Evolutionary conservation across 306 rosid genomes (phyloP), one percentile per base, ranked within the genome.

Genomic region (Datisca glomerata): DNA sequence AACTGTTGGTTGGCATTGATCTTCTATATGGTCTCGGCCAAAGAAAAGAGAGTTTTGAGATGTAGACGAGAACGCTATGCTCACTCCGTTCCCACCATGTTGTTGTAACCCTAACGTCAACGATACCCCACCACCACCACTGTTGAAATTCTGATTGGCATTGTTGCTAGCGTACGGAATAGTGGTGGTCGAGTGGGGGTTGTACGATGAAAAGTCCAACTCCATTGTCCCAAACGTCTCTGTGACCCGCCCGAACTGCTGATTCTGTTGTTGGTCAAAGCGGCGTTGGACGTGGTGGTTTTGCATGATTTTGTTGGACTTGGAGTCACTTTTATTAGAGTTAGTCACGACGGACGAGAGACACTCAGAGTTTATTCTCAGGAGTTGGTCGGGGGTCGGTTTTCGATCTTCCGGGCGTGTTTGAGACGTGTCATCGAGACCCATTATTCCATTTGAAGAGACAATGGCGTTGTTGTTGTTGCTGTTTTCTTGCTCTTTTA

Each of bases 41-140:
- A 73, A 86, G 42, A 75, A 86, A 6, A 86, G 36, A 5, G 94
- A 78, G 55, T 47, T 60, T 35, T 80, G 89, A 5, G 73, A 36
- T 6, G 73, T 37, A 8, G 81, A 41, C 0, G 82, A 57, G 56
- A 79, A 79, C 8, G 86, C 94, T 4, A 86, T 15, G 35, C 79
- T 75, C 62, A 73, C 94, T 20, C 78, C 79, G 10, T 22, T 69
- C 8, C 69, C 80, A 5, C 71, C 93, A 19, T 85, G 89, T n/a
- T 80, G 96, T 15, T 85, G 87, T 56, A 85, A 64, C 74, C 96
- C 96, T 63, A 85, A 55, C 5, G 96, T 85, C 75, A 85, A 61
- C 12, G 93, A 85, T 59, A 85, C 93, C 0, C 87, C 79, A 0
- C 83, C 69, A 2, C 64, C 59, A 0, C 61, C 55, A 0, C 59